A percentile compares a stretch with the other conserved stretches of the same genome.
Conservation (phyloP, 108 stramenopile genomes). For the Tribonema minus region DNA sequence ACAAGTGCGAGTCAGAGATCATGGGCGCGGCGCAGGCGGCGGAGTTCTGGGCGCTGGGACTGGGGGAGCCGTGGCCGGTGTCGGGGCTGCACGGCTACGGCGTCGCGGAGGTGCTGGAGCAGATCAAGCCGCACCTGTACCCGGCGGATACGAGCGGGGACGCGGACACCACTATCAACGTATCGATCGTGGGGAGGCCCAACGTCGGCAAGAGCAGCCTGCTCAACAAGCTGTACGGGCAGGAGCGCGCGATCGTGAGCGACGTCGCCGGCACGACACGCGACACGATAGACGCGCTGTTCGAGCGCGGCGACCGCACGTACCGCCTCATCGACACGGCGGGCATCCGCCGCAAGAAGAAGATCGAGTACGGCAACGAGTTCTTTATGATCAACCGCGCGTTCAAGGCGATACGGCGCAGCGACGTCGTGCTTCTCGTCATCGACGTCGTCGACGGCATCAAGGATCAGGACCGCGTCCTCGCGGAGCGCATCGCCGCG, state of each 20-base stretch:
- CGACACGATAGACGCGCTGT: conserved; percentile 90
- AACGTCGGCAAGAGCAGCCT: conserved; percentile 93
- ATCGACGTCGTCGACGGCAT: conserved; percentile 92
- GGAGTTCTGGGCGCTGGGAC: conserved; percentile 89
- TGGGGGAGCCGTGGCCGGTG: conserved; percentile 87
- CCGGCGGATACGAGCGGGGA: conserved; percentile 58
- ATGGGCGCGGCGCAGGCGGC: conserved; percentile 62
- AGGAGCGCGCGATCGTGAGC: conserved; percentile 82
- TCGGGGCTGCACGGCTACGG: conserved; percentile 94
- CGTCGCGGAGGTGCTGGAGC: conserved; percentile 84
- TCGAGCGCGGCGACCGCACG: conserved; percentile 72
- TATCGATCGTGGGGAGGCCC: conserved; percentile 92
- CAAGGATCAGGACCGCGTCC: conserved; percentile 83
- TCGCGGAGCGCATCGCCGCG: conserved; percentile 77
- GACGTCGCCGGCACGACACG: conserved; percentile 94
- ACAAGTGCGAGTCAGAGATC: conserved; percentile 89
- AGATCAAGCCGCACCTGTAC: conserved; percentile 65
- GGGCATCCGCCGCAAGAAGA: conserved; percentile 90
- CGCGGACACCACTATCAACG: conserved; percentile 64
- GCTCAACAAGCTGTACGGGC: conserved; percentile 84
- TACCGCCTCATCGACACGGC: conserved; percentile 97
- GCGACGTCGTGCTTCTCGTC: conserved; percentile 87
- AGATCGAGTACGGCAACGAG: conserved; percentile 83
- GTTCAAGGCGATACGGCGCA: conserved; percentile 83
- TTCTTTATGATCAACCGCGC: conserved; percentile 97